Evolutionary conservation across 1,284 basidiomycete genomes (phyloP), one percentile per base, ranked within the genome.

Genomic region (Puccinia triticina): DNA sequence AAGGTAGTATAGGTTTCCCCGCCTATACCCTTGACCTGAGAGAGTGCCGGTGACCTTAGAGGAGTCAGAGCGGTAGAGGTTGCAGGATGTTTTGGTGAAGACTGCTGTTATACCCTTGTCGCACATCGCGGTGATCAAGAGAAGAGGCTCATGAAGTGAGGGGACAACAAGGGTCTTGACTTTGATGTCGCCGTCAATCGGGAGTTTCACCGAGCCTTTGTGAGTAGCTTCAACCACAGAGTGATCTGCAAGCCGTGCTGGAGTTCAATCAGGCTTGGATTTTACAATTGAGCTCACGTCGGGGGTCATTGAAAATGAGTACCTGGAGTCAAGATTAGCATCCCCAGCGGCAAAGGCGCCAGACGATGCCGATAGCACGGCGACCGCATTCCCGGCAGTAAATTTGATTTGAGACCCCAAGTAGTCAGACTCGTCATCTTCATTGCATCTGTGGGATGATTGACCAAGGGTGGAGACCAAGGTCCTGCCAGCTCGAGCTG

Each of bases 321-420:
- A 55, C 0, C 72, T 50, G 23, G 50, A 75, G 72, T 75, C 48
- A n/a, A 57, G 72, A 34, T 75, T 75, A 3, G 67, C 23, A 11
- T 71, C 21, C 7, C 40, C 67, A 4, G n/a, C 10, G 34, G 61
- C 11, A 18, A 11, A 69, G 8, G 34, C n/a, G n/a, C n/a, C n/a
- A n/a, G n/a, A n/a, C n/a, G n/a, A n/a, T n/a, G n/a, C n/a, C n/a
- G n/a, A n/a, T n/a, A n/a, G n/a, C n/a, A n/a, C n/a, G n/a, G n/a
- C n/a, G n/a, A n/a, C n/a, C n/a, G n/a, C n/a, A n/a, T n/a, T n/a
- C n/a, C n/a, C n/a, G n/a, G n/a, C n/a, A n/a, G n/a, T n/a, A n/a
- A n/a, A n/a, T n/a, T n/a, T n/a, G n/a, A n/a, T n/a, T n/a, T n/a
- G n/a, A n/a, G n/a, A n/a, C n/a, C n/a, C n/a, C n/a, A n/a, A n/a